These are phyloP conservation scores for Dendrobium nobile DNA, from an alignment of 106 monocot species.

Conservation along the genomic window DNA sequence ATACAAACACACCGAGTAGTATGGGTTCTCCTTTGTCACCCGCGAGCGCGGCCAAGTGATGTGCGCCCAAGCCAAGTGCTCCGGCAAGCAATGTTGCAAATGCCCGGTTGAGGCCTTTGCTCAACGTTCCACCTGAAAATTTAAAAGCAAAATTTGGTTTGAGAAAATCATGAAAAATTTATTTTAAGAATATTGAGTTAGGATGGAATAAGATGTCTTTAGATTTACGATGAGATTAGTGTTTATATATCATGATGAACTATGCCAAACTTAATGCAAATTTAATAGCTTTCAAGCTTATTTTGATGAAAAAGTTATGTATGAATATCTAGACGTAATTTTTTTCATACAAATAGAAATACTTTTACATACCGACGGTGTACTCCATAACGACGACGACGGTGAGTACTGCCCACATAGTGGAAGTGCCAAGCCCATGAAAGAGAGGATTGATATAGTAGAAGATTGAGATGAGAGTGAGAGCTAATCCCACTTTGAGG, in stretches of 20 bases:
- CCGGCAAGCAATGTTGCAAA: conserved; percentile 51
- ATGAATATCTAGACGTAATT: too few relatives aligned
- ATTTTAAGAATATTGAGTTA: too few relatives aligned
- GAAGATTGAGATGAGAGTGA: conserved; percentile 51
- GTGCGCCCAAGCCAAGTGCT: conserved; percentile 46
- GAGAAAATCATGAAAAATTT: too few relatives aligned
- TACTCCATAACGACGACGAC: conserved; percentile 71
- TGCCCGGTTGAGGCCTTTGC: conserved; percentile 51
- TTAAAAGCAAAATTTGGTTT: not conserved
- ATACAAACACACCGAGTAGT: conserved; percentile 49
- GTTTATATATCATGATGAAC: too few relatives aligned
- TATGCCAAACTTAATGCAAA: too few relatives aligned
- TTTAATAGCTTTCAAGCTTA: too few relatives aligned
- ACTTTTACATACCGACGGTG: conserved; percentile 29
- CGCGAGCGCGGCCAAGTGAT: conserved; percentile 28
- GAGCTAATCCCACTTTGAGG: conserved; percentile 49
- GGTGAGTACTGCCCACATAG: conserved; percentile 70
- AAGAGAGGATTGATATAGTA: conserved; percentile 56
- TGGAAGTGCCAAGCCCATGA: conserved; percentile 31
- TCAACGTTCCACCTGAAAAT: conserved; percentile 46
- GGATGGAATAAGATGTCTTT: too few relatives aligned
- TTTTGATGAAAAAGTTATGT: too few relatives aligned
- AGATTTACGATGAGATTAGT: too few relatives aligned
- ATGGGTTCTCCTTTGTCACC: conserved; percentile 53
- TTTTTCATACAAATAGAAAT: too few relatives aligned